Percentiles rank a stretch among this genome's conserved stretches.
phyloP scores from a whole-genome alignment of 108 stramenopile species.

The Skeletonema menzelii region DNA sequence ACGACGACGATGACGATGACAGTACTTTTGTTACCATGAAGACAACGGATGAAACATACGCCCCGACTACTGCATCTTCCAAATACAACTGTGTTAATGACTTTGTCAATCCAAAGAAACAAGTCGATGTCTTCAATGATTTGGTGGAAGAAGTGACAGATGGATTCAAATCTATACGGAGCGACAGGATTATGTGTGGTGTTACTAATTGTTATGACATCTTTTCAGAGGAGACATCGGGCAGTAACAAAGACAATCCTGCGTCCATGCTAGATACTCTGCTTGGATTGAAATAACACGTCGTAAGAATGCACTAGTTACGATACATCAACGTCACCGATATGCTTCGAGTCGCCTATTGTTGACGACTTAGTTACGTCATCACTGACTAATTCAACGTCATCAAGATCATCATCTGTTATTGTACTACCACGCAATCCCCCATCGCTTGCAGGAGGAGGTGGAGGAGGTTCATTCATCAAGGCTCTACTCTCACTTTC shows the following conservation, averaged over 20 bases:
- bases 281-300: neutral
- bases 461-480: neutral
- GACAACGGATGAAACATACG: slow-evolving; percentile 10
- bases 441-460: neutral
- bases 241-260: neutral
- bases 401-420: neutral
- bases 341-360: neutral
- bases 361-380: neutral
- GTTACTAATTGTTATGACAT: neutral
- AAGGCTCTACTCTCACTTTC: neutral
- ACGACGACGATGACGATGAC: neutral
- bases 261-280: neutral
- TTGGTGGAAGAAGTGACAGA: slow-evolving; percentile 5
- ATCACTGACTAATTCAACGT: neutral
- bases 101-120: neutral
- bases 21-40: neutral
- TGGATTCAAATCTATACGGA: neutral
- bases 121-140: neutral
- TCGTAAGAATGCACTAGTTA: neutral
- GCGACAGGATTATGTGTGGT: neutral
- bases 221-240: neutral
- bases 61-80: neutral
- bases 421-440: no score
- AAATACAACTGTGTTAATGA: neutral
- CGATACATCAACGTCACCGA: neutral